A percentile compares a stretch with the other conserved stretches of the same genome.
Conservation (phyloP, 208 protist species). For the Trypanosoma brucei region DNA sequence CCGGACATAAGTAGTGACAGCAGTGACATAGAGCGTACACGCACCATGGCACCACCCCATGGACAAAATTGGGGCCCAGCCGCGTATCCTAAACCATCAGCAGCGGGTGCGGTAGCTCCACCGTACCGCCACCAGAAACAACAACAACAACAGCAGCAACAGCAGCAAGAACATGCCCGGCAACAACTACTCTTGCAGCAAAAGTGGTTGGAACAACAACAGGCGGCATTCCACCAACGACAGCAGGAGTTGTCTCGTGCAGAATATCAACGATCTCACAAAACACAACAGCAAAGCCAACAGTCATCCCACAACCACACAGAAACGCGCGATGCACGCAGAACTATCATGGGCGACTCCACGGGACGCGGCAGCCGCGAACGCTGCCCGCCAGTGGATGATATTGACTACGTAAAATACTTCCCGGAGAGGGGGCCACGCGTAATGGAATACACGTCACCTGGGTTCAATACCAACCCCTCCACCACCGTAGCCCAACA, state of each 20-base stretch:
- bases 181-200: not conserved
- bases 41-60: not conserved
- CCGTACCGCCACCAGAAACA: not conserved
- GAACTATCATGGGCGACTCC: too few species aligned
- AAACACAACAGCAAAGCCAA: not conserved
- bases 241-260: not conserved
- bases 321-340: too few species aligned
- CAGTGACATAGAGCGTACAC: not conserved
- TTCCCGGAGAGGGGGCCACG: not conserved
- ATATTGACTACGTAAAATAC: not conserved
- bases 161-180: not conserved
- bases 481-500: not conserved
- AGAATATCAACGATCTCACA: not conserved
- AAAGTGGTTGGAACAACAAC: not conserved
- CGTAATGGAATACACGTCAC: not conserved
- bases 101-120: too few species aligned
- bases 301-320: too few species aligned
- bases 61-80: too few species aligned
- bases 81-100: too few species aligned
- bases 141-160: not conserved
- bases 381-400: not conserved
- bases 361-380: not conserved
- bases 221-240: not conserved
- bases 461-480: not conserved
- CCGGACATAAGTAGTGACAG: conserved; percentile 2